Evolutionary conservation across 2,329 filamentous ascomycete species (phyloP), one percentile per base, ranked within the genome.

Genomic region (Bretziella fagacearum): DNA sequence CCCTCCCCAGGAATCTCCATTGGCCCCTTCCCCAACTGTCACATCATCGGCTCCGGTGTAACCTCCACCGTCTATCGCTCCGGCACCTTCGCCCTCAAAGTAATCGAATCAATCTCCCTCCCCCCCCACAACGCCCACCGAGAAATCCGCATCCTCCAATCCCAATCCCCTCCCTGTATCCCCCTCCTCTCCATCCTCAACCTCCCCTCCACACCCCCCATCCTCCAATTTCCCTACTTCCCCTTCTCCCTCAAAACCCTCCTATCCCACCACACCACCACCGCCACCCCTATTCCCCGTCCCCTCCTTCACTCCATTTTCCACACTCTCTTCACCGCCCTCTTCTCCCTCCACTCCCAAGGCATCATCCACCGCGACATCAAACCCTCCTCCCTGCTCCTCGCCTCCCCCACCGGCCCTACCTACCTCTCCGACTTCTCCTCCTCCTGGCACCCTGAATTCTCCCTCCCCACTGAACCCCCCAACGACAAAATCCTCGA

Each of bases 331-430:
- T 81, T 95, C 57, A 60, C 63, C 3, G 87, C 76, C 3, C 70
- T 98, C 2, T 64, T 64, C 2, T 71, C 82, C 55, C 67, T 95
- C 2, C 91, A 98, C 59, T 55, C 60, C 6, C 64, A 75, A 20
- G 81, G 77, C 6, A 86, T 98, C 49, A 81, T 98, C 47, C 91
- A 98, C 60, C 79, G 91, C 48, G 91, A 98, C 58, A 67, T 98
- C 58, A 98, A 98, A 58, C 91, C 91, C 1, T 86, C 85, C 0
- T 93, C 94, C 46, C 71, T 98, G 29, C 67, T 95, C 6, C 70
- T 94, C 39, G 65, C 71, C 35, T 75, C 79, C 0, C 65, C 71
- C 0, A 65, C 71, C 4, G 83, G 82, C 0, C 81, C 84, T 3
- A 43, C 20, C 25, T 82, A 79, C 54, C 69, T 98, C 2, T 77